Percentiles rank a stretch among this genome's conserved stretches.
phyloP scores from a whole-genome alignment of 768 basidiomycete species.

The Gloeophyllum trabeum region DNA sequence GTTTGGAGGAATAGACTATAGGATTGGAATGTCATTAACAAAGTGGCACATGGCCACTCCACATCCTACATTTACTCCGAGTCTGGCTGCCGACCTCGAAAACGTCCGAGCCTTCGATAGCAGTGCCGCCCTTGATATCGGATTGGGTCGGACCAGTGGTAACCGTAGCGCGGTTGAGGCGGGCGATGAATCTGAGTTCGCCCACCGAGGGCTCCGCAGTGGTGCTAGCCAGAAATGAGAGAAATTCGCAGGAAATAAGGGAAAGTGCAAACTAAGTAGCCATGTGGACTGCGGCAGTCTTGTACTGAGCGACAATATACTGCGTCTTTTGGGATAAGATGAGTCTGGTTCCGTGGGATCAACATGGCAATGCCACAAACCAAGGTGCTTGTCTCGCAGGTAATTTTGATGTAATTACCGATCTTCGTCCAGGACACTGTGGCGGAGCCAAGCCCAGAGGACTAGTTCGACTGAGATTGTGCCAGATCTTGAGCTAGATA shows the following conservation, averaged over 20 bases:
- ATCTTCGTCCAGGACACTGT: conserved; percentile 27
- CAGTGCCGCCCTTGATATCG: conserved; percentile 28
- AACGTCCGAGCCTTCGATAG: conserved; percentile 37
- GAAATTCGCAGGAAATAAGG: not conserved
- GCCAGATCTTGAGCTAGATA: no score
- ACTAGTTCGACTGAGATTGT: no score
- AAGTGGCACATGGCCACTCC: no score
- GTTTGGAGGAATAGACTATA: conserved; percentile 14
- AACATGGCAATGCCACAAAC: not conserved
- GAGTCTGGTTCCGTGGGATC: conserved; percentile 16
- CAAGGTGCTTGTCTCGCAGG: not conserved
- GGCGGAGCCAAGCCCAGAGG: conserved; percentile 34
- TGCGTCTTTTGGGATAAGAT: no score
- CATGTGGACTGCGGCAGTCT: not conserved
- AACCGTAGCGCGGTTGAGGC: conserved; percentile 27
- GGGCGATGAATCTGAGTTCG: conserved; percentile 36
- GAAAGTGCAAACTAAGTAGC: not conserved
- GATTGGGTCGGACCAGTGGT: conserved; percentile 27
- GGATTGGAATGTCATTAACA: no score
- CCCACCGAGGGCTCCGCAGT: conserved; percentile 35
- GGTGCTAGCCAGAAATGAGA: conserved; percentile 3
- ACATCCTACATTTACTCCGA: conserved; percentile 30
- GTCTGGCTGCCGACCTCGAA: conserved; percentile 32
- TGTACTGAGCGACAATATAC: not conserved
- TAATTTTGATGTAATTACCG: conserved; percentile 9